Conservation (phyloP, 1,284 basidiomycete species). For the Mycena citricolor region DNA sequence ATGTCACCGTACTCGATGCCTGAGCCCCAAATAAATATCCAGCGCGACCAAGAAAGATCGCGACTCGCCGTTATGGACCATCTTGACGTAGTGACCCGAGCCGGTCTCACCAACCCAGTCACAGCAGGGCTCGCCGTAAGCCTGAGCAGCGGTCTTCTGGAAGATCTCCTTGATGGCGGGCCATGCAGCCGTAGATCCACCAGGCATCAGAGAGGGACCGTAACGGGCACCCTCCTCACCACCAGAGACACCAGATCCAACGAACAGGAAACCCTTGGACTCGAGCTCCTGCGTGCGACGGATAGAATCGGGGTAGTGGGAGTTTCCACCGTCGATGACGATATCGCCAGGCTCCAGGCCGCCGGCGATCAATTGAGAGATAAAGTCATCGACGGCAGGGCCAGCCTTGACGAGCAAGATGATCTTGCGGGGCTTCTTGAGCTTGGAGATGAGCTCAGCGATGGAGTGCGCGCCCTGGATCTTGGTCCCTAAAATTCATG, state of each 20-base stretch:
- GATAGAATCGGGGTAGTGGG: conserved; percentile 98
- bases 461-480: conserved; percentile 94
- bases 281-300: conserved; percentile 94
- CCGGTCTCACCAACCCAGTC: conserved; percentile 99
- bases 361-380: conserved; percentile 66
- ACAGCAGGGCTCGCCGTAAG: conserved; percentile 95
- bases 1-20: conserved; percentile 99
- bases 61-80: conserved; percentile 93
- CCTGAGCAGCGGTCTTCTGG: conserved; percentile 97
- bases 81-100: conserved; percentile 95
- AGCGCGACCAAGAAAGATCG: conserved; percentile 7
- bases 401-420: conserved; percentile 95
- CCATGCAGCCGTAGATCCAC: conserved; percentile 94
- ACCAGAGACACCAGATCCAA: conserved; percentile 98
- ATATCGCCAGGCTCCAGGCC: conserved; percentile 80
- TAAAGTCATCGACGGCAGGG: conserved; percentile 77
- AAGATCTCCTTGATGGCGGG: conserved; percentile 97
- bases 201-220: conserved; percentile 99
- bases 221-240: conserved; percentile 99
- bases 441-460: conserved; percentile 82
- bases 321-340: conserved; percentile 99
- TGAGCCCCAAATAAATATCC: conserved; percentile 30
- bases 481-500: conserved; percentile 74
- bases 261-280: conserved; percentile 92
- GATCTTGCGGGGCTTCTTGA: conserved; percentile 87